These are phyloP conservation scores for Ciborinia camelliae DNA, from an alignment of 2,329 filamentous ascomycete genomes.

Conservation along the genomic window DNA sequence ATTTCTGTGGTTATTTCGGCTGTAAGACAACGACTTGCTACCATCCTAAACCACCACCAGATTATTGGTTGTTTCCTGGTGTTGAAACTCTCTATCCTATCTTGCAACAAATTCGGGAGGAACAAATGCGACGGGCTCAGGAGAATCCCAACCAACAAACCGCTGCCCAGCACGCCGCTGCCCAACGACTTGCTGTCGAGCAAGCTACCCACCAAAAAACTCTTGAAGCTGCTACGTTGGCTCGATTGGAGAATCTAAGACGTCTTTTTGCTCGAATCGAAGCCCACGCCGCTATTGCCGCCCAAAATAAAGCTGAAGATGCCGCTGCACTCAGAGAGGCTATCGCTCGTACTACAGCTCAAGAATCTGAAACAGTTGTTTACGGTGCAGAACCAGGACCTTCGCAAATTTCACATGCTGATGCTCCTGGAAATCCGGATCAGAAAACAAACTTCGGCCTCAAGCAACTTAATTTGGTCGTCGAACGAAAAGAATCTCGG, in stretches of 20 bases:
- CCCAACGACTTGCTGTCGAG: neutral
- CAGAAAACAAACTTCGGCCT: neutral
- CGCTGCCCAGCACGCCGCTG: neutral
- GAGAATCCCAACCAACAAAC: no score
- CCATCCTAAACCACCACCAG: neutral
- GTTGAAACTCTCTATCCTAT: neutral
- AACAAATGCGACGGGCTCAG: neutral
- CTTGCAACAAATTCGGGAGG: neutral
- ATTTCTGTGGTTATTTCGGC: slow-evolving; percentile 1
- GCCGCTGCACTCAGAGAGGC: neutral
- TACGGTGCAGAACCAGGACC: neutral
- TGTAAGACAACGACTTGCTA: neutral
- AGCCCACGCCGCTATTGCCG: neutral
- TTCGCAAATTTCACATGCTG: neutral
- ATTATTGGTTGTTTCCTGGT: neutral
- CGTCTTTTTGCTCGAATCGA: neutral
- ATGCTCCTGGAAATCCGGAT: neutral
- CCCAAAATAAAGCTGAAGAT: neutral
- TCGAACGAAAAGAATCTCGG: neutral
- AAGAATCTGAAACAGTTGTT: neutral
- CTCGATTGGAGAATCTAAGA: neutral
- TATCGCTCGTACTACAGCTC: neutral
- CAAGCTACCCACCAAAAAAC: neutral
- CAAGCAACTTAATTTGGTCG: neutral
- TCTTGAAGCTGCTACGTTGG: no score